These are phyloP conservation scores for Calonectria hongkongensis DNA, from an alignment of 2,329 filamentous ascomycete species.

Conservation along the genomic window DNA sequence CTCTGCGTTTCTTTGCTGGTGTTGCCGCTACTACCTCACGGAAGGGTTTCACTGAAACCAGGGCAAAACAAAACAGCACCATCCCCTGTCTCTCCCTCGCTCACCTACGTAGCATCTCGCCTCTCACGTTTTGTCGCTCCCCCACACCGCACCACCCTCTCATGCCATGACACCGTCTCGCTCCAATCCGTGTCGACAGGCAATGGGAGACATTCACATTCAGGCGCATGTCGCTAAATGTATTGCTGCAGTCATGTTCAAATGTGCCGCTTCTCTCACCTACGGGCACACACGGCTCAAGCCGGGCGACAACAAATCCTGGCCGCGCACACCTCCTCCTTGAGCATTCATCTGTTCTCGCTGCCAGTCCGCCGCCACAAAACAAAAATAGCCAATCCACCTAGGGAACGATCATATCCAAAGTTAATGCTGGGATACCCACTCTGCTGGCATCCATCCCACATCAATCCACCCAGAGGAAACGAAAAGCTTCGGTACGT, in stretches of 20 bases:
- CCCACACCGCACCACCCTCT: conserved; percentile 22
- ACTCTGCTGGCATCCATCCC: conserved; percentile 15
- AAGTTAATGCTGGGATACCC: conserved; percentile 12
- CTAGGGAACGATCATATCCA: conserved; percentile 29
- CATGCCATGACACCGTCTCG: conserved; percentile 26
- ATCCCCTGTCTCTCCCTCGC: conserved; percentile 31
- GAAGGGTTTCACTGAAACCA: conserved; percentile 34
- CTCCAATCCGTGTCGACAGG: background rate
- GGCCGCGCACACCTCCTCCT: conserved; percentile 23
- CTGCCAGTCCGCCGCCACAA: conserved; percentile 8
- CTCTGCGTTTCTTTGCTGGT: conserved; percentile 32
- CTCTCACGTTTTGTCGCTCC: conserved; percentile 31
- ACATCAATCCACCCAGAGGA: conserved; percentile 11
- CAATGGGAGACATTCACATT: background rate
- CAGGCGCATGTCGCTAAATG: conserved; percentile 14
- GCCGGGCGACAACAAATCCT: conserved; percentile 8
- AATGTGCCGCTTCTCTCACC: conserved; percentile 22
- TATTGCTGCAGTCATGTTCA: conserved; percentile 7
- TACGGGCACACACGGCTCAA: conserved; percentile 18
- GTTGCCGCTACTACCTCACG: conserved; percentile 6
- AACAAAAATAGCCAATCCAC: conserved; percentile 26
- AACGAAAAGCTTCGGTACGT: conserved; percentile 22
- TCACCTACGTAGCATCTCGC: conserved; percentile 23
- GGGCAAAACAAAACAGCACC: conserved; percentile 36
- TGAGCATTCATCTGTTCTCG: conserved; percentile 6